Evolutionary conservation across 805 yeast genomes (phyloP).

Genomic region (Kurtzmaniella fragi): DNA sequence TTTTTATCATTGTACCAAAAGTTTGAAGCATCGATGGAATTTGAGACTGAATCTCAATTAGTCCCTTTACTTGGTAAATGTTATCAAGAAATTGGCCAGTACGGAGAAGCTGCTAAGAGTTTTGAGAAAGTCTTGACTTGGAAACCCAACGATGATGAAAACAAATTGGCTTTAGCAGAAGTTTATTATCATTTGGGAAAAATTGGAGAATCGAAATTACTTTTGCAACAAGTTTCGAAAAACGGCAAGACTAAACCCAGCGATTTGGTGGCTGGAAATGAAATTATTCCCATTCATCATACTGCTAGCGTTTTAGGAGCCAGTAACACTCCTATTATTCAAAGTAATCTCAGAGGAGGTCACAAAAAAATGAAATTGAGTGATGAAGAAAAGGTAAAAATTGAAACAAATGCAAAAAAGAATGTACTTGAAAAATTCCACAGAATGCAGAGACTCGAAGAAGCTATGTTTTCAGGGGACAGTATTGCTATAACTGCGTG

Average conservation of each 20-base stretch:
- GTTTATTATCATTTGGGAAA: conserved; percentile 65
- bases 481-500: conserved; percentile 67
- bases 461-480: conserved; percentile 32
- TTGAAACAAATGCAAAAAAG: conserved; percentile 55
- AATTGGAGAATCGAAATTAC: conserved; percentile 47
- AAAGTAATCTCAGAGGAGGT: neutral
- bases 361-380: conserved; percentile 13
- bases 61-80: conserved; percentile 69
- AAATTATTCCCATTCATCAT: too few species aligned
- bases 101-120: conserved; percentile 56
- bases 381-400: conserved; percentile 46
- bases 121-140: conserved; percentile 49
- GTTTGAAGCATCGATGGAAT: conserved; percentile 53
- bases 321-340: too few species aligned
- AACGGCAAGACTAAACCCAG: conserved; percentile 12
- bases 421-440: conserved; percentile 53
- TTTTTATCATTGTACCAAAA: conserved; percentile 37
- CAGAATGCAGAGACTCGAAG: conserved; percentile 47
- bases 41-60: conserved; percentile 46
- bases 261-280: too few species aligned
- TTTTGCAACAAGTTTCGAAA: conserved; percentile 46
- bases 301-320: too few species aligned
- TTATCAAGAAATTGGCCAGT: conserved; percentile 66
- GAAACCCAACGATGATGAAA: conserved; percentile 64
- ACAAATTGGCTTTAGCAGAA: conserved; percentile 77